A percentile compares a stretch with the other conserved stretches of the same genome.
Evolutionary conservation across 148 eudicot genomes (phyloP).

Genomic region (Agrostemma githago): DNA sequence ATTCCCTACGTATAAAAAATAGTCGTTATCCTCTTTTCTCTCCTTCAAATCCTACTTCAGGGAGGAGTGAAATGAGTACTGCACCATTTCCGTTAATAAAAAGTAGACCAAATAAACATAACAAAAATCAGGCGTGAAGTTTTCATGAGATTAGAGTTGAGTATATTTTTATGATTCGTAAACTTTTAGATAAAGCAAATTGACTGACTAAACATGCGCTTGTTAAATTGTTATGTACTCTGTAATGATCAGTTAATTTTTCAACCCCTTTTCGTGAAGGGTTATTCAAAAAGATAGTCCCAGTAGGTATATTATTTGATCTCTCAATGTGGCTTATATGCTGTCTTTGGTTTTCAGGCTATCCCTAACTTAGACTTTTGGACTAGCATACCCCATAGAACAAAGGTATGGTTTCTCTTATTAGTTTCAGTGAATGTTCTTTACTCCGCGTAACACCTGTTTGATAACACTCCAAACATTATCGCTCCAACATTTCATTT

Average conservation of each 20-base stretch:
- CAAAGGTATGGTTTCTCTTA: slow-evolving; percentile 52
- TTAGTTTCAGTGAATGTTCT: neutral
- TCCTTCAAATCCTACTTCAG: neutral
- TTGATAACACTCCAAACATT: neutral
- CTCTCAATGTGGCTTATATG: neutral
- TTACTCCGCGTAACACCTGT: neutral
- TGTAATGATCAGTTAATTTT: no score
- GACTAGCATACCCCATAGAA: slow-evolving; percentile 74
- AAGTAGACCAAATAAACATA: no score
- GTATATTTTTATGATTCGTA: neutral
- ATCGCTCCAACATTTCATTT: neutral
- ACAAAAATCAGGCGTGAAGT: no score
- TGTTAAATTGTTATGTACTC: neutral
- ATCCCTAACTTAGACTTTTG: slow-evolving; percentile 85
- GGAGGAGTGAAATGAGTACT: neutral
- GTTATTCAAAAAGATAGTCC: no score
- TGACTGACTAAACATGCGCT: neutral
- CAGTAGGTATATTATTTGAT: neutral
- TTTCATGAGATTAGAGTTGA: no score
- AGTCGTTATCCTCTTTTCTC: neutral
- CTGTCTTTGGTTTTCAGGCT: slow-evolving; percentile 35
- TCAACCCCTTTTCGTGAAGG: no score
- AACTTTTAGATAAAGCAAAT: neutral
- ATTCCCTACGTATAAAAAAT: no score
- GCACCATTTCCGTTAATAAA: neutral